phyloP scores from a whole-genome alignment of 345 rosid species.

The Limnanthes douglasii region DNA sequence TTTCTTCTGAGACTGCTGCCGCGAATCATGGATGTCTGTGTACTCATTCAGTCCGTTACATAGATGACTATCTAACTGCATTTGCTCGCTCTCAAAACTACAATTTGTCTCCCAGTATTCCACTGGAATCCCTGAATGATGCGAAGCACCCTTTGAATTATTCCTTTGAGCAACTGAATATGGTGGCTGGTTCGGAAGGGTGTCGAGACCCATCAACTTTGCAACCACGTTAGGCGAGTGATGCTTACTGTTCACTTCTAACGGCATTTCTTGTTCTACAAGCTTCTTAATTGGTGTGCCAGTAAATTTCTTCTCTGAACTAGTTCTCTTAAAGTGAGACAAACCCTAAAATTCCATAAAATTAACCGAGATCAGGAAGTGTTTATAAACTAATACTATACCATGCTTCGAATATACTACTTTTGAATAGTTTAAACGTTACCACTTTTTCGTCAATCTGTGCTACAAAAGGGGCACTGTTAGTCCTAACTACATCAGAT shows the following conservation, averaged over 20 bases:
- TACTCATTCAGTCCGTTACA: slow-evolving; percentile 22
- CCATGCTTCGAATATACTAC: too few relatives aligned
- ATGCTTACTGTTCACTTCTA: slow-evolving; percentile 43
- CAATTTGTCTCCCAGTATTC: slow-evolving; percentile 37
- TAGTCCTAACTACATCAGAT: slow-evolving; percentile 49
- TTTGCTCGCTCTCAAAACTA: slow-evolving; percentile 27
- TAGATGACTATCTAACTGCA: slow-evolving; percentile 16
- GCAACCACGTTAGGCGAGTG: slow-evolving; percentile 70
- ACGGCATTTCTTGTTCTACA: slow-evolving; percentile 73
- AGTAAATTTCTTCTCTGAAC: slow-evolving; percentile 34
- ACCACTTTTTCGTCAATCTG: slow-evolving; percentile 59
- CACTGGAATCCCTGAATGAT: slow-evolving; percentile 23
- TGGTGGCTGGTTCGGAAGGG: slow-evolving; percentile 47
- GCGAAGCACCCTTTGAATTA: slow-evolving; percentile 35
- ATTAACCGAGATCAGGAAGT: slow-evolving; percentile 10
- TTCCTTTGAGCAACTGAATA: slow-evolving; percentile 30
- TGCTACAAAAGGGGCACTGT: slow-evolving; percentile 28
- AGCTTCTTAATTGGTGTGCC: slow-evolving; percentile 78
- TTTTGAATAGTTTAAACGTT: too few relatives aligned
- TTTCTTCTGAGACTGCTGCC: slow-evolving; percentile 37
- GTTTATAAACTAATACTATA: too few relatives aligned
- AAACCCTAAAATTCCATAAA: too few relatives aligned
- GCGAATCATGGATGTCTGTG: slow-evolving; percentile 50
- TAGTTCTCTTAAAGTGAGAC: slow-evolving; percentile 40
- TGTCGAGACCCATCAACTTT: slow-evolving; percentile 94